Percentiles rank a stretch among this genome's conserved stretches.
Conservation (phyloP, 768 basidiomycete genomes). For the Rhizopogon rudus region DNA sequence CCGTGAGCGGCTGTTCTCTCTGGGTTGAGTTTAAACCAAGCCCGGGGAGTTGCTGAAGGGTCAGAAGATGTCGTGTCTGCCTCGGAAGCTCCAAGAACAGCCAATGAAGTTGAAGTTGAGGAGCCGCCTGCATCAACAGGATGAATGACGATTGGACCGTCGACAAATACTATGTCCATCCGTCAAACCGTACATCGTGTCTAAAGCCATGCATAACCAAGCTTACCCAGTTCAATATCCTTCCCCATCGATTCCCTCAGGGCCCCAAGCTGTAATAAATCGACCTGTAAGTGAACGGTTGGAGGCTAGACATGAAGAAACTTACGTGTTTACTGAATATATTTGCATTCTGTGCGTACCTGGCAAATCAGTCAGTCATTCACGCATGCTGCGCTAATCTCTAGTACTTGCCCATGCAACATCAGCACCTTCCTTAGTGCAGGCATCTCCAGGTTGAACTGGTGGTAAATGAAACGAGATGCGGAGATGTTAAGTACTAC, state of each 20-base stretch:
- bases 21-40: constrained; percentile 63
- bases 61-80: constrained; percentile 33
- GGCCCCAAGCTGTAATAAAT: constrained; percentile 52
- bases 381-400: background rate
- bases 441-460: constrained; percentile 9
- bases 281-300: background rate
- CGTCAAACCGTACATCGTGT: background rate
- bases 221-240: constrained; percentile 58
- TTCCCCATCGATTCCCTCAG: constrained; percentile 65
- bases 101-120: constrained; percentile 22
- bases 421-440: constrained; percentile 34
- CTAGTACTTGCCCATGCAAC: constrained; percentile 36
- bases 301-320: background rate
- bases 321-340: constrained; percentile 71
- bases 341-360: constrained; percentile 65
- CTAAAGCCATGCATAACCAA: background rate
- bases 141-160: constrained; percentile 62
- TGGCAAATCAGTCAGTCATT: constrained; percentile 18
- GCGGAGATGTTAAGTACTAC: too few relatives aligned
- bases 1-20: constrained; percentile 49
- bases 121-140: constrained; percentile 52
- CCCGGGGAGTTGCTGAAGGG: constrained; percentile 53
- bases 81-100: constrained; percentile 37
- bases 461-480: too few relatives aligned
- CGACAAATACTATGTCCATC: constrained; percentile 55